These are phyloP conservation scores for Penicillium steckii DNA, from an alignment of 495 filamentous ascomycete species.

Conservation along the genomic window DNA sequence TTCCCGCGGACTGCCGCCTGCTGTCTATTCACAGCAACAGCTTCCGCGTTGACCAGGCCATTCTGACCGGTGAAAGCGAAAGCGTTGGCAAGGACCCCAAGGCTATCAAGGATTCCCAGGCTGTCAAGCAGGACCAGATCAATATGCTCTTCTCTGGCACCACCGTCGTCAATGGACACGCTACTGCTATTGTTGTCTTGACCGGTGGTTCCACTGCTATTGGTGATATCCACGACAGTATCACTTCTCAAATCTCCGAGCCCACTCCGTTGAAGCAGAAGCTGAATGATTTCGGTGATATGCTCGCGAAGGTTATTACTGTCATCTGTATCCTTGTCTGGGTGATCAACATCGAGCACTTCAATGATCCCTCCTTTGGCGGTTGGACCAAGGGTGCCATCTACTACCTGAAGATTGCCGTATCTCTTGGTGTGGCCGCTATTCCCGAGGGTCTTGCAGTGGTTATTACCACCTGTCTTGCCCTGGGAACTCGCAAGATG, in stretches of 20 bases:
- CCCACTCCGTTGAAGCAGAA: conserved; percentile 98
- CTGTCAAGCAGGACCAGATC: conserved; percentile 95
- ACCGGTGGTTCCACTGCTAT: conserved; percentile 93
- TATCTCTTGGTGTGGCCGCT: conserved; percentile 95
- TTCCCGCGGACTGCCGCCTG: conserved; percentile 95
- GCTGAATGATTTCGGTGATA: conserved; percentile 96
- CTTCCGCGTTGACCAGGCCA: conserved; percentile 94
- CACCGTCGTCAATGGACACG: conserved; percentile 92
- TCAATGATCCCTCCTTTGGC: conserved; percentile 90
- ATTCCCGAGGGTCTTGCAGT: conserved; percentile 97
- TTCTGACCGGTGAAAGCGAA: conserved; percentile 97
- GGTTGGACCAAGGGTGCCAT: conserved; percentile 98
- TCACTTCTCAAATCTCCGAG: conserved; percentile 95
- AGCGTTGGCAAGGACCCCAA: conserved; percentile 84
- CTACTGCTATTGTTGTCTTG: conserved; percentile 86
- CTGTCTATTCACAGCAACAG: conserved; percentile 93
- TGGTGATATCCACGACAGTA: conserved; percentile 98
- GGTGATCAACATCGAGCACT: conserved; percentile 97
- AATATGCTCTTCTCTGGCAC: conserved; percentile 99
- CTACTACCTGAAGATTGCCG: conserved; percentile 99
- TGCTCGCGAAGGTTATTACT: conserved; percentile 95
- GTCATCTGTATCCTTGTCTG: conserved; percentile 95
- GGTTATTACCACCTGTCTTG: conserved; percentile 95
- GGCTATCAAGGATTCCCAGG: conserved; percentile 70
- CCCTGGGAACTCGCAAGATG: conserved; percentile 96